Percentiles rank a stretch among this genome's conserved stretches.
These are phyloP conservation scores for Ensete ventricosum DNA, from an alignment of 176 grass and related monocot species.

Conservation along the genomic window DNA sequence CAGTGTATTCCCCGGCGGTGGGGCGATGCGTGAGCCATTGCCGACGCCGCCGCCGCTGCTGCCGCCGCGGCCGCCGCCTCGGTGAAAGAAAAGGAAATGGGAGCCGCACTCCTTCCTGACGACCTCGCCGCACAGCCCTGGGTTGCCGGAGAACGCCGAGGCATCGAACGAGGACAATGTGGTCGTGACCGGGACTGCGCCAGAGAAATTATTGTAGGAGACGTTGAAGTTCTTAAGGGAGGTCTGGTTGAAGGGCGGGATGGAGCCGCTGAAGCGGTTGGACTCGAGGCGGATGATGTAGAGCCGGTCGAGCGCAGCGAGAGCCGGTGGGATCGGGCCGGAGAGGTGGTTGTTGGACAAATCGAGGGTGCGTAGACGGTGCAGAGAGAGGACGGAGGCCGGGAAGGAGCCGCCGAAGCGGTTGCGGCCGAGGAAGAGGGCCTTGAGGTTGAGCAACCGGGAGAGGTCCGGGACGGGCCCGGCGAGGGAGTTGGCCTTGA, in stretches of 20 bases:
- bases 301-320: slow-evolving; percentile 51
- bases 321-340: slow-evolving; percentile 43
- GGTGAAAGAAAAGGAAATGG: slow-evolving; percentile 65
- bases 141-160: slow-evolving; percentile 48
- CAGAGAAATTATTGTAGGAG: slow-evolving; percentile 81
- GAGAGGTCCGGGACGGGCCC: slow-evolving; percentile 71
- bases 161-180: slow-evolving; percentile 31
- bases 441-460: slow-evolving; percentile 65
- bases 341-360: slow-evolving; percentile 55
- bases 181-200: slow-evolving; percentile 59
- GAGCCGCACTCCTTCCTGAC: slow-evolving; percentile 55
- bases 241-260: slow-evolving; percentile 74
- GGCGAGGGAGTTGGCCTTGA: slow-evolving; percentile 67
- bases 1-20: slow-evolving; percentile 28
- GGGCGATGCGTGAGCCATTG: slow-evolving; percentile 21
- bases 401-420: slow-evolving; percentile 77
- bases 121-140: slow-evolving; percentile 60
- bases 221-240: slow-evolving; percentile 61
- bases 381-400: slow-evolving; percentile 41
- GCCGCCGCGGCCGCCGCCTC: background rate
- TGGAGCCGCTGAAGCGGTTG: slow-evolving; percentile 64
- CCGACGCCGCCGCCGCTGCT: background rate
- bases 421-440: slow-evolving; percentile 65
- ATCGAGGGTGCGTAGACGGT: slow-evolving; percentile 74
- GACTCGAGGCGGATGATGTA: slow-evolving; percentile 46